Evolutionary conservation across 441 rosid species (phyloP), one percentile per base, ranked within the genome.

Genomic region (Croton laevigatus): DNA sequence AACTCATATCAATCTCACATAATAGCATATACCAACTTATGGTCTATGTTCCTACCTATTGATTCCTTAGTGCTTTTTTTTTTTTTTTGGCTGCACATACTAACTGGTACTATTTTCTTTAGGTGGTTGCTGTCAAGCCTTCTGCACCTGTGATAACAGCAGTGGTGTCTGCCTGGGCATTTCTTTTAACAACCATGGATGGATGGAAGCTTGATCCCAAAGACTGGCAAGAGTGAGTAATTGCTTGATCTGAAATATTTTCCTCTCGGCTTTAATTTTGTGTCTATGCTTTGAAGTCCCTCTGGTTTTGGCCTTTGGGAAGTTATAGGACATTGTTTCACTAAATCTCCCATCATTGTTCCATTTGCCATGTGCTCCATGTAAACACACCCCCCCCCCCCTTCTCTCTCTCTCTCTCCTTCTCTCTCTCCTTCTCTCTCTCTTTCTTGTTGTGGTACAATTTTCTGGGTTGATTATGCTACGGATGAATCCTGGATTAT

Each of bases 131-230:
- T 27, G 76, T 71, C 69, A 89, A 86, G 77, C 85, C 87, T 75
- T 78, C 97, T 38, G 71, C 88, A 16, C 79, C 81, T 67, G 78
- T 88, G 38, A 81, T 88, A 83, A 65, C 90, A 52, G 84, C 97
- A 34, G 85, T 85, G 80, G 94, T 93, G 69, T 90, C 97, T 80
- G 83, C 98, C 51, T 96, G 98, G 99, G 82, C 97, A 53, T 89
- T 91, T 84, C 93, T 96, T 70, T 85, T 93, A 65, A 88, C 98
- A 70, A 82, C 94, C 42, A 64, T 89, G 81, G 82, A 86, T 57
- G 84, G 77, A 48, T 79, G 86, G 84, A 78, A 73, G 0, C 83
- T 90, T 51, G 84, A 86, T 74, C 82, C 93, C 66, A 93, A 89
- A 85, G 70, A 82, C 67, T 88, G 93, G 94, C 97, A 76, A 79